Evolutionary conservation across 169 alveolate species (phyloP), one percentile per base, ranked within the genome.

Genomic region (Plasmodium coatneyi): DNA sequence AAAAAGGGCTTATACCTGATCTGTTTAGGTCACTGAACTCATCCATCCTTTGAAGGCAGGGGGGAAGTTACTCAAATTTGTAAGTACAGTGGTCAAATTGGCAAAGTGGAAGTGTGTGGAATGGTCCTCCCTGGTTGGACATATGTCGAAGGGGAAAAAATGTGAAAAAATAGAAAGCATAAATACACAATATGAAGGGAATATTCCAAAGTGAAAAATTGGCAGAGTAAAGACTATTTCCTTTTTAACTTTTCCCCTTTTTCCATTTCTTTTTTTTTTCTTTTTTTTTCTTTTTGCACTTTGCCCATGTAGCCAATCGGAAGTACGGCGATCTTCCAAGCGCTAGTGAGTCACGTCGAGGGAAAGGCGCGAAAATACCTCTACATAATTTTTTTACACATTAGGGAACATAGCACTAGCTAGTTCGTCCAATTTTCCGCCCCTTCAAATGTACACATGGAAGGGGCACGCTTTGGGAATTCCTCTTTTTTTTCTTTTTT

Each of bases 271-370:
- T 60, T 60, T 60, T 19, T 16, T 56, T 56, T 56, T 56, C 0
- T 56, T 56, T 16, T 60, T 60, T 60, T 60, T 60, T 19, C 3
- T 60, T 60, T 60, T 60, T 60, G 76, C 34, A 60, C 76, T 9
- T 60, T 22, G 36, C 34, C 76, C 9, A 60, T 22, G 76, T 19
- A 25, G 76, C 34, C 36, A 6, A 19, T 34, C 76, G 34, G 3
- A 60, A 60, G 34, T 3, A 16, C 16, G 6, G 28, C 76, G 3
- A 4, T 28, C 28, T 60, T 60, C 34, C 76, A 60, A 60, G 36
- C 76, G 34, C 76, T 60, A 60, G 76, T 25, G 76, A 60, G 34
- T 60, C 76, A n/a, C 76, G 76, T 19, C 76, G 34, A 60, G 34
- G 76, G 2, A 60, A 60, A 0, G 34, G 28, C 4, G 28, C 76